A percentile compares a stretch with the other conserved stretches of the same genome.
Conservation (phyloP, 345 rosid genomes). For the Erucastrum elatum region DNA sequence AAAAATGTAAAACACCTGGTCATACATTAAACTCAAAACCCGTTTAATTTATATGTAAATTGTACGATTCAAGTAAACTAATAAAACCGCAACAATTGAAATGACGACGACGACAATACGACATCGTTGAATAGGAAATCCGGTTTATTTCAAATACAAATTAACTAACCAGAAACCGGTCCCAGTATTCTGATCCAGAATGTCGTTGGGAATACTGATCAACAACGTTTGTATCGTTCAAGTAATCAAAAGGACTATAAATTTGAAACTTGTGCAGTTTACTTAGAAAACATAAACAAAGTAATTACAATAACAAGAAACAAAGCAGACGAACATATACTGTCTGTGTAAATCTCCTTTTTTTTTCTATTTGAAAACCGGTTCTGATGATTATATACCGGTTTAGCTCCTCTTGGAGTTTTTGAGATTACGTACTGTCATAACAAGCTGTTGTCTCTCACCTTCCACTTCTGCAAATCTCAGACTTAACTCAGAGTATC, state of each 20-base stretch:
- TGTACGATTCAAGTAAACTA: no score
- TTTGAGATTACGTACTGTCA: constrained; percentile 76
- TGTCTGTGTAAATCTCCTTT: not conserved
- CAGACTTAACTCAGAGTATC: constrained; percentile 86
- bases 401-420: constrained; percentile 55
- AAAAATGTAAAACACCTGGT: no score
- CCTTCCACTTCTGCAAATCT: constrained; percentile 98
- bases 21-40: no score
- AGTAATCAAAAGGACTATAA: not conserved
- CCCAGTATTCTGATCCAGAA: not conserved
- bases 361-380: not conserved
- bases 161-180: not conserved
- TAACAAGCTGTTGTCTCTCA: constrained; percentile 91
- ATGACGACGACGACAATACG: not conserved
- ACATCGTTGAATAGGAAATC: not conserved
- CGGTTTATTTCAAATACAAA: not conserved
- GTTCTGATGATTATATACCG: constrained; percentile 1
- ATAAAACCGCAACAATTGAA: no score
- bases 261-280: not conserved
- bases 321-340: no score
- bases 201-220: not conserved
- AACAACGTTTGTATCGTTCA: no score
- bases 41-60: no score
- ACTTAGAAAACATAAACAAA: not conserved
- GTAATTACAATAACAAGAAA: no score